Conservation (phyloP, 1,284 basidiomycete genomes). For the Erythrobasidium hasegawianum region DNA sequence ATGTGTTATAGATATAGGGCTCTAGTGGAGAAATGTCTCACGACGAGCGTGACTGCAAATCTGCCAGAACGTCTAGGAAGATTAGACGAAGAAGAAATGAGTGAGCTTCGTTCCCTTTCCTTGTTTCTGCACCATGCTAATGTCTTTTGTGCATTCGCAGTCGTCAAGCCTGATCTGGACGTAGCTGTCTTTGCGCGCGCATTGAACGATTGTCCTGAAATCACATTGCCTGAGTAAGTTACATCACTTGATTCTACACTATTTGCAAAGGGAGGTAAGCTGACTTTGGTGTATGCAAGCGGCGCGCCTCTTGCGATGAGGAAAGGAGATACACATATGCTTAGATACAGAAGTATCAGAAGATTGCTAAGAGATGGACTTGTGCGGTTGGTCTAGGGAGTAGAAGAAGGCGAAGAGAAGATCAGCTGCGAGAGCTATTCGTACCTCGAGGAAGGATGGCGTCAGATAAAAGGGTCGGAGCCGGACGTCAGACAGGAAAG, state of each 20-base stretch:
- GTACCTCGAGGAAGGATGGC: too few species aligned
- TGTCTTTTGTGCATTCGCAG: constrained; percentile 7
- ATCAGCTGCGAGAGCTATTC: too few species aligned
- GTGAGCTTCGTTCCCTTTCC: constrained; percentile 27
- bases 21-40: constrained; percentile 13
- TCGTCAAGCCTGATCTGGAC: constrained; percentile 34
- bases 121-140: background rate
- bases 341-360: constrained; percentile 27
- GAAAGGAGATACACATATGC: constrained; percentile 33
- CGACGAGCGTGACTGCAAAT: constrained; percentile 13
- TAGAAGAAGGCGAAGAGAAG: too few species aligned
- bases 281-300: too few species aligned
- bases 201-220: constrained; percentile 25
- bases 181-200: constrained; percentile 34
- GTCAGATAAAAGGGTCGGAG: too few species aligned
- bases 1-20: constrained; percentile 17
- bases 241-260: too few species aligned
- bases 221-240: constrained; percentile 34
- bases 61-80: constrained; percentile 23
- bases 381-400: constrained; percentile 31
- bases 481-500: too few species aligned
- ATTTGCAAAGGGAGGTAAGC: too few species aligned
- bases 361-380: constrained; percentile 25
- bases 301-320: constrained; percentile 15
- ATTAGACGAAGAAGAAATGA: constrained; percentile 36